Conservation (phyloP, 176 grass and related monocot species). For the Carex kokanica region DNA sequence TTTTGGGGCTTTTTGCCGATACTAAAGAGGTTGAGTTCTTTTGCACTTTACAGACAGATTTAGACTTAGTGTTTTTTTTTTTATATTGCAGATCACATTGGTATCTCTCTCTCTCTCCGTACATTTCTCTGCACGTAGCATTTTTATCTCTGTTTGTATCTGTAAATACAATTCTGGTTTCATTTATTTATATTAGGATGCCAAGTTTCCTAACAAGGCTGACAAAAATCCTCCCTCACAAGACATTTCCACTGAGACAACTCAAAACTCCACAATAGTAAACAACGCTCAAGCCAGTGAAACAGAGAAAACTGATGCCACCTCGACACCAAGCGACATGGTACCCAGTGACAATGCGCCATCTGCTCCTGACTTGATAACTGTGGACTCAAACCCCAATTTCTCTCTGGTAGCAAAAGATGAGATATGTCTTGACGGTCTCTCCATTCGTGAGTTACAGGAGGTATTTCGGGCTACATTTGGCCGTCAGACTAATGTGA, state of each 20-base stretch:
- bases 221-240: conserved; percentile 24
- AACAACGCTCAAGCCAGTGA: conserved; percentile 52
- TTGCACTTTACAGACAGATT: not conserved
- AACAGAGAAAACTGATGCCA: conserved; percentile 60
- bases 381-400: conserved; percentile 58
- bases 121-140: not conserved
- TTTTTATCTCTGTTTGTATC: not conserved
- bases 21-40: not conserved
- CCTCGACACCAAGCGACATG: conserved; percentile 44
- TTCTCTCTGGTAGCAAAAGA: conserved; percentile 72
- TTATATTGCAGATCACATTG: not conserved
- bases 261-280: conserved; percentile 49
- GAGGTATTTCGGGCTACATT: conserved; percentile 90
- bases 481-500: conserved; percentile 88
- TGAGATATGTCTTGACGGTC: conserved; percentile 80
- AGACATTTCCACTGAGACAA: conserved; percentile 51
- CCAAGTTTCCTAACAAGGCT: not conserved
- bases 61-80: not conserved
- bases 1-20: not conserved
- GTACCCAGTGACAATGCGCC: conserved; percentile 21
- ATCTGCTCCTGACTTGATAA: conserved; percentile 43
- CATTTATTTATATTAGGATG: conserved; percentile 7
- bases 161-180: conserved; percentile 20
- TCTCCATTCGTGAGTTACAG: conserved; percentile 93
- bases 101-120: not conserved